Percentiles rank a stretch among this genome's conserved stretches.
These are phyloP conservation scores for Penicillium psychrosexuale DNA, from an alignment of 2,329 filamentous ascomycete genomes.

Conservation along the genomic window DNA sequence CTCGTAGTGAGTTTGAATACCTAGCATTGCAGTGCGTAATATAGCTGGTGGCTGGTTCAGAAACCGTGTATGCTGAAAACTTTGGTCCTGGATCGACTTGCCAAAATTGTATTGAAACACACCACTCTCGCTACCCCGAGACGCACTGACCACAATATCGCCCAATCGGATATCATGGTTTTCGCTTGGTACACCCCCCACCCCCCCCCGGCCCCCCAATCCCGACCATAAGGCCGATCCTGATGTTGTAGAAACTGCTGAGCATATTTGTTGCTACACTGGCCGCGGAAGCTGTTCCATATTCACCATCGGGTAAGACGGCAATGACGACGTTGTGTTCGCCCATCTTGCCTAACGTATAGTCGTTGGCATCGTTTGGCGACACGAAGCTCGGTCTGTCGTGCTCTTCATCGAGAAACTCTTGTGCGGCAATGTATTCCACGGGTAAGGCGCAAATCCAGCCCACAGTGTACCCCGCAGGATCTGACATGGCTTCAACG, in stretches of 20 bases:
- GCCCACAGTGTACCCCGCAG: not conserved
- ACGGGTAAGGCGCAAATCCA: not conserved
- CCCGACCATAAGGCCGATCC: not conserved
- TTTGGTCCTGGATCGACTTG: constrained; percentile 1
- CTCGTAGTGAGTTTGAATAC: not conserved
- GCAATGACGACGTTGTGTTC: not conserved
- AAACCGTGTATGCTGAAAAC: not conserved
- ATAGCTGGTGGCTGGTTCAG: not conserved
- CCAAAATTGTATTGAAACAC: constrained; percentile 22
- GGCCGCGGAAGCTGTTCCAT: not conserved
- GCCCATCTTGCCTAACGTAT: not conserved
- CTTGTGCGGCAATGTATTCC: not conserved
- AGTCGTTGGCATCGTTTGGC: not conserved
- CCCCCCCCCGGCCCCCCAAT: too few species aligned
- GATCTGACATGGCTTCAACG: not conserved
- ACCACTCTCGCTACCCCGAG: not conserved
- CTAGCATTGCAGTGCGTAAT: rapidly evolving
- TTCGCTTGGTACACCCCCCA: constrained; percentile 25
- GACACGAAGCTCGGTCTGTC: not conserved
- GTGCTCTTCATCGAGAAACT: not conserved
- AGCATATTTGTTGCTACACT: not conserved
- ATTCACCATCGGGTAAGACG: not conserved
- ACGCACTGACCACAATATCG: constrained; percentile 5
- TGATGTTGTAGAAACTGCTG: not conserved
- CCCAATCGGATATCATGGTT: constrained; percentile 27